phyloP scores from a whole-genome alignment of 2,329 filamentous ascomycete species.

The Monosporascus sp. region DNA sequence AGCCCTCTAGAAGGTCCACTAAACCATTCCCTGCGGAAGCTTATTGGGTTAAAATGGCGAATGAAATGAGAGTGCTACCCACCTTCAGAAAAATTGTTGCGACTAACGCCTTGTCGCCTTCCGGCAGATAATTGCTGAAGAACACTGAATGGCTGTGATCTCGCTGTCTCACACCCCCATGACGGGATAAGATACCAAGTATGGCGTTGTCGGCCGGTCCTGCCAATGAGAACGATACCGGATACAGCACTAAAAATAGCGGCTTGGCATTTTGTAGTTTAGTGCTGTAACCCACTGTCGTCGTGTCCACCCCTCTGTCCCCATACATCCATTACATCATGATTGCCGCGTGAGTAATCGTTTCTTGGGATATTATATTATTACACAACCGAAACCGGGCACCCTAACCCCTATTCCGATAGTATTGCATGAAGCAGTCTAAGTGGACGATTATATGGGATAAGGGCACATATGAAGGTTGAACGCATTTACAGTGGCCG shows the following conservation, averaged over 20 bases:
- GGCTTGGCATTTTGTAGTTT: background rate
- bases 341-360: background rate
- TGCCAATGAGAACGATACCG: background rate
- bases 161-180: background rate
- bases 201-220: background rate
- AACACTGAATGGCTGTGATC: background rate
- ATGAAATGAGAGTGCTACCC: too few relatives aligned
- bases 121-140: too few relatives aligned
- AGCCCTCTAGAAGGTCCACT: too few relatives aligned
- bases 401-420: background rate
- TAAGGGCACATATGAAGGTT: too few relatives aligned
- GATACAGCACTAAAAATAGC: background rate
- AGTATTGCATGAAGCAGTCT: too few relatives aligned
- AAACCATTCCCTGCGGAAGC: too few relatives aligned
- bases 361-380: background rate
- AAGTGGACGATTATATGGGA: too few relatives aligned
- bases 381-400: background rate
- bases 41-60: too few relatives aligned
- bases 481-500: too few relatives aligned
- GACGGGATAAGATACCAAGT: background rate
- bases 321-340: background rate
- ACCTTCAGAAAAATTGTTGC: too few relatives aligned
- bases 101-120: too few relatives aligned
- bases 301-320: background rate
- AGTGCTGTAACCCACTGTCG: background rate